Conservation (phyloP, 805 yeast species). For the Starmera dryadoides region DNA sequence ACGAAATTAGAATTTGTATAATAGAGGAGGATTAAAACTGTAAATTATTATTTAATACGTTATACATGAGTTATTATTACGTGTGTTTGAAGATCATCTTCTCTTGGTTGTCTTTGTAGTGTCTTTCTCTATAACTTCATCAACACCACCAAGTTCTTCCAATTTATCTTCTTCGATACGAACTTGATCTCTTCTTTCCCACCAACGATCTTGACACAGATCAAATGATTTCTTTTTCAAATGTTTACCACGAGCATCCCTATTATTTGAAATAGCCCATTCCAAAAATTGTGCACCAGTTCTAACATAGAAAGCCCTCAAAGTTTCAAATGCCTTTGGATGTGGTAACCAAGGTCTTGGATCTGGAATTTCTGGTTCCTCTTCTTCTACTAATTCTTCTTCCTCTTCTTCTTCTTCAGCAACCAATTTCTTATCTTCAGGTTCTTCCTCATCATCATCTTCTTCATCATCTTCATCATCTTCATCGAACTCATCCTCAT, state of each 20-base stretch:
- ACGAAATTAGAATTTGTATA: too few relatives aligned
- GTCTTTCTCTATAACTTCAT: constrained; percentile 77
- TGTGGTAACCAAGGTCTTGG: constrained; percentile 96
- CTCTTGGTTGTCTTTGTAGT: constrained; percentile 42
- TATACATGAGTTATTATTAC: constrained; percentile 1
- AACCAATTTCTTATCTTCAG: constrained; percentile 29
- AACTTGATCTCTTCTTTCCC: constrained; percentile 96
- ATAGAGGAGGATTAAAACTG: not conserved
- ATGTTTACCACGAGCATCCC: constrained; percentile 83
- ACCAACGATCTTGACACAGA: constrained; percentile 90
- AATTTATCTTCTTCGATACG: constrained; percentile 81
- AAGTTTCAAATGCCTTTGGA: constrained; percentile 85
- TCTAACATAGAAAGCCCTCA: constrained; percentile 79
- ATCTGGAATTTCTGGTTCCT: constrained; percentile 73
- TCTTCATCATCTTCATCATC: constrained; percentile 66
- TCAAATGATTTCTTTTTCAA: constrained; percentile 86
- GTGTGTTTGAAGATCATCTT: too few relatives aligned
- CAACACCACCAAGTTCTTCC: constrained; percentile 89
- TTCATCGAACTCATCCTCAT: constrained; percentile 53
- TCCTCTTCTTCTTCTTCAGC: constrained; percentile 53
- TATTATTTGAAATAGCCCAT: constrained; percentile 86
- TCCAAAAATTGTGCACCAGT: constrained; percentile 82
- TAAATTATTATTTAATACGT: constrained; percentile 1
- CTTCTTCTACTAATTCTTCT: constrained; percentile 52
- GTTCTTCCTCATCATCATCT: constrained; percentile 50